Base-by-base conservation (phyloP, 179 eudicot species). In the Silene noctiflora region DNA sequence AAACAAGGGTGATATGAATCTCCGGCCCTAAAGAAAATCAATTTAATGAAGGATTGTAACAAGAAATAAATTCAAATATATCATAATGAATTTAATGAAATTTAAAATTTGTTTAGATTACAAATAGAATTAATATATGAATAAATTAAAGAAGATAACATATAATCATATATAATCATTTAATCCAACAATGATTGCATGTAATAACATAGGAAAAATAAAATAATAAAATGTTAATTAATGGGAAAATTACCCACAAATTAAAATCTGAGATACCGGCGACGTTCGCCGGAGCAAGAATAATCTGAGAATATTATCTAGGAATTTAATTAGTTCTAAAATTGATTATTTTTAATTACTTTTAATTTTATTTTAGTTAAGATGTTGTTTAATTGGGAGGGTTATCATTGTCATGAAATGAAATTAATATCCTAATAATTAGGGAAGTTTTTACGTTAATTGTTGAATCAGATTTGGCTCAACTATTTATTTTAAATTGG, bases 241-340 rank as follows among this genome's bases (percentile, higher is more conserved):
- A 9, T 4, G 12, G 44, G 8, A 27, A 11, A 17, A 27, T 71
- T 53, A 71, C 74, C 62, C 21, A 17, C 58, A 55, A 27, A 25
- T 29, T 53, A 55, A 53, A 53, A 20, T 71, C 55, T 1, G 3
- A 27, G 56, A 24, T 71, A 53, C 74, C 74, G 74, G 74, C 74
- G 63, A 69, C 72, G 72, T 42, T 70, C 74, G 74, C 61, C 74
- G 74, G 74, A 71, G 74, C 35, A 71, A 14, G 10, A 44, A 11
- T 25, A 61, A 55, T 71, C 24, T 10, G 24, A 24, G 42, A 53
- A 6, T 53, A 48, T 29, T 24, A 51, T 71, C 22, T 6, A 27
- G 22, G 22, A 29, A 3, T 55, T 48, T 4, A 14, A 70, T 44
- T 70, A 17, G 6, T 70, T 17, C 17, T 24, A 24, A 53, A 53